Evolutionary conservation across 768 basidiomycete genomes (phyloP).

Genomic region (Dioszegia hungarica): DNA sequence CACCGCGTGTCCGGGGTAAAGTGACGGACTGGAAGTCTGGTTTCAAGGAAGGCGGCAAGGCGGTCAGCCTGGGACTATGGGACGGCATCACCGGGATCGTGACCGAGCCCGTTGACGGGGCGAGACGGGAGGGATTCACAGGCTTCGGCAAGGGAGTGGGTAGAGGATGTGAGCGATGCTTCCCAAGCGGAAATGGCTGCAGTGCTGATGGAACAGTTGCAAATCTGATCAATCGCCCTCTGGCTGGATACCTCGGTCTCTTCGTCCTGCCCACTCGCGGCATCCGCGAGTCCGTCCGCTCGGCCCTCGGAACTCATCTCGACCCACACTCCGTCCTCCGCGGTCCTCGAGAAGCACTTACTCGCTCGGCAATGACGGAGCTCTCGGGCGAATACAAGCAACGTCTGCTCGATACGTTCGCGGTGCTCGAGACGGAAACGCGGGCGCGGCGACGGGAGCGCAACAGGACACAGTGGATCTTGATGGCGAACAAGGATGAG

Average conservation of each 20-base stretch:
- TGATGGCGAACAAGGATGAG: conserved; percentile 1
- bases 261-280: conserved; percentile 17
- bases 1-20: conserved; percentile 12
- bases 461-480: neutral
- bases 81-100: conserved; percentile 50
- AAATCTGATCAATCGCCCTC: conserved; percentile 39
- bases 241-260: conserved; percentile 19
- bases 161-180: conserved; percentile 33
- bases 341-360: conserved; percentile 7
- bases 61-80: conserved; percentile 40
- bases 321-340: conserved; percentile 14
- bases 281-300: neutral
- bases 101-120: conserved; percentile 47
- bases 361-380: neutral
- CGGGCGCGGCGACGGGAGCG: neutral
- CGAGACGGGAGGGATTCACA: conserved; percentile 42
- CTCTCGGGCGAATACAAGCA: neutral
- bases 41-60: conserved; percentile 53
- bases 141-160: conserved; percentile 47
- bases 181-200: neutral
- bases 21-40: conserved; percentile 52
- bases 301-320: neutral
- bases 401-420: neutral
- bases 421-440: neutral
- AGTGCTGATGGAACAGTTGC: conserved; percentile 19